A percentile compares a stretch with the other conserved stretches of the same genome.
phyloP scores from a whole-genome alignment of 179 eudicot genomes.

The Spergularia azorica region DNA sequence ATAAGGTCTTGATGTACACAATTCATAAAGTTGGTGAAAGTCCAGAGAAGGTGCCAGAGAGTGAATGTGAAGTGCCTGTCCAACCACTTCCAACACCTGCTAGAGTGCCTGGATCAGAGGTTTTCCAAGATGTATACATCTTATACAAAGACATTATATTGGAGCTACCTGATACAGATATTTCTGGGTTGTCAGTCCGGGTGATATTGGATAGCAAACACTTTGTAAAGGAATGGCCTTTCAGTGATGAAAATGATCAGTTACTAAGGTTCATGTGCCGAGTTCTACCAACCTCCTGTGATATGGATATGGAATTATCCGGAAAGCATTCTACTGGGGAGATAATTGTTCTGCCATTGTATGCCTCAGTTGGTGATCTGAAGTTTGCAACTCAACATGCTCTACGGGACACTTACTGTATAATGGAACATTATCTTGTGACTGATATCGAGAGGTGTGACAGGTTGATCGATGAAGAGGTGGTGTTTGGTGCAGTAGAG shows the following conservation, averaged over 20 bases:
- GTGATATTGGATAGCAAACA: constrained; percentile 64
- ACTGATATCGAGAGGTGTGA: constrained; percentile 45
- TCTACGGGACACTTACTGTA: constrained; percentile 71
- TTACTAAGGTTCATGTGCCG: constrained; percentile 58
- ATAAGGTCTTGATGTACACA: constrained; percentile 56
- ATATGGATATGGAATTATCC: constrained; percentile 31
- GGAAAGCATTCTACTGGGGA: constrained; percentile 42
- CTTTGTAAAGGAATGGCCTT: constrained; percentile 77
- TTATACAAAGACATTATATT: constrained; percentile 48
- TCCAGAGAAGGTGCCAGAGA: constrained; percentile 19
- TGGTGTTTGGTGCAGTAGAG: constrained; percentile 57
- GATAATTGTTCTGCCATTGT: constrained; percentile 50
- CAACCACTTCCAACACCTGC: constrained; percentile 8
- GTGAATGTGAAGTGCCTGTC: neutral
- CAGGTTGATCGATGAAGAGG: constrained; percentile 46
- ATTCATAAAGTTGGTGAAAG: constrained; percentile 43
- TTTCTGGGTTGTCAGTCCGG: constrained; percentile 40
- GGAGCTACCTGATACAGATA: constrained; percentile 38
- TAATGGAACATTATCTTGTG: constrained; percentile 40
- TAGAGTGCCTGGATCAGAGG: constrained; percentile 32
- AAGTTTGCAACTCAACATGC: constrained; percentile 49
- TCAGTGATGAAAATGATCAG: constrained; percentile 55
- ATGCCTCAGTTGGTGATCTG: constrained; percentile 61
- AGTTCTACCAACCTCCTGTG: constrained; percentile 38
- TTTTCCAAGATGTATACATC: constrained; percentile 45